Evolutionary conservation across 2,329 filamentous ascomycete species (phyloP).

Genomic region (Fusarium foetens): DNA sequence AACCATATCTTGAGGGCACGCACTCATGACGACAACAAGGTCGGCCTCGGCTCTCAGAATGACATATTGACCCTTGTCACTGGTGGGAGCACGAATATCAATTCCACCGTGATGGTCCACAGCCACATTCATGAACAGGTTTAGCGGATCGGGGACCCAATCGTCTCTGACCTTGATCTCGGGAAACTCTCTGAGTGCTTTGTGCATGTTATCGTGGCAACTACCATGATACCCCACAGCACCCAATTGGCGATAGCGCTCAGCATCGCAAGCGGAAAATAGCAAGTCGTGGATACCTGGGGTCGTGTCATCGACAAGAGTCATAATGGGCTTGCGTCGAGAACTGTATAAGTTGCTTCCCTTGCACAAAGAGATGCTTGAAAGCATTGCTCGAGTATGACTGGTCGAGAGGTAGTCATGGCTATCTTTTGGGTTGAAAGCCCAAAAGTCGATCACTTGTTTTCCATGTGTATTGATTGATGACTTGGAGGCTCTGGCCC

Average conservation of each 20-base stretch:
- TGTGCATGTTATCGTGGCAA: neutral
- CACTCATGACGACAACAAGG: neutral
- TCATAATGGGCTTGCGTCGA: neutral
- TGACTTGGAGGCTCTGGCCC: neutral
- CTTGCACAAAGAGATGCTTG: neutral
- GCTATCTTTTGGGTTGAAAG: accelerated
- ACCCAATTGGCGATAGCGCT: neutral
- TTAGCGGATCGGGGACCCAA: neutral
- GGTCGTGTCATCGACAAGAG: neutral
- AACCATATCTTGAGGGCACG: neutral
- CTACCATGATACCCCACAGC: neutral
- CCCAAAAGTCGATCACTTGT: neutral
- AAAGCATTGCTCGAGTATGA: neutral
- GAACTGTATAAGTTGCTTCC: neutral
- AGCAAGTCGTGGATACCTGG: neutral
- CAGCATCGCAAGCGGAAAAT: neutral
- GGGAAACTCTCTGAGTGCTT: neutral
- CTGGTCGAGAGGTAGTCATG: neutral
- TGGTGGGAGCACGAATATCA: neutral
- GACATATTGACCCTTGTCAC: neutral
- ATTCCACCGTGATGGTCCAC: neutral
- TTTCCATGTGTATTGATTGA: neutral
- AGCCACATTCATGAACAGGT: neutral
- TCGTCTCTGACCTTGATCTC: neutral
- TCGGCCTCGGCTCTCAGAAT: neutral